Evolutionary conservation across 2,329 filamentous ascomycete genomes (phyloP).

Genomic region (Fusarium papillatum): DNA sequence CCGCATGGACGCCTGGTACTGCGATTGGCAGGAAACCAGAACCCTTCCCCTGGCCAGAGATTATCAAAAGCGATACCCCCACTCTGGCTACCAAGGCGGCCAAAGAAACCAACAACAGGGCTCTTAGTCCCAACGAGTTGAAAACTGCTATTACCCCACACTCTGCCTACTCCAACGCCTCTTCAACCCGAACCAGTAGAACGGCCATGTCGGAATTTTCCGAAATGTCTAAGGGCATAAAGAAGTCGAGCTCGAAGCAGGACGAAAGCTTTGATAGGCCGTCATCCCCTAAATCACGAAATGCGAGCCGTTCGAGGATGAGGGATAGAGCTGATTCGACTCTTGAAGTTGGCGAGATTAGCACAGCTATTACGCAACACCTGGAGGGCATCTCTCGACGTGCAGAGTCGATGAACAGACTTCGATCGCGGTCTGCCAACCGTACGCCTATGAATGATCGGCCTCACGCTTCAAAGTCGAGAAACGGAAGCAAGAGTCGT

Average conservation of each 20-base stretch:
- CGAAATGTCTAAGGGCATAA: not conserved
- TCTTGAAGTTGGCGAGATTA: not conserved
- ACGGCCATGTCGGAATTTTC: slow-evolving; percentile 1
- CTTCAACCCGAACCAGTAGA: slow-evolving; percentile 13
- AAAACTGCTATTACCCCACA: not conserved
- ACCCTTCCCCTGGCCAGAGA: slow-evolving; percentile 41
- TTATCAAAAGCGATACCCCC: slow-evolving; percentile 6
- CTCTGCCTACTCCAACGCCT: slow-evolving; percentile 14
- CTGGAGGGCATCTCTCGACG: slow-evolving; percentile 33
- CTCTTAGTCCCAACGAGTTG: not conserved
- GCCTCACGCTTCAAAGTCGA: no score
- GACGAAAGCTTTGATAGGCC: slow-evolving; percentile 34
- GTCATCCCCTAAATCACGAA: slow-evolving; percentile 52
- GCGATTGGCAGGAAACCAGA: slow-evolving; percentile 36
- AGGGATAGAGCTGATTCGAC: slow-evolving; percentile 42
- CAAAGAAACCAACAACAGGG: not conserved
- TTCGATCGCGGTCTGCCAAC: no score
- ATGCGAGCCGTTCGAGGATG: slow-evolving; percentile 47
- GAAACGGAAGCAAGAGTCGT: no score
- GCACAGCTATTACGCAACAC: slow-evolving; percentile 33
- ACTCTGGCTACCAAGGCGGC: not conserved
- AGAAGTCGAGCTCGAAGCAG: not conserved
- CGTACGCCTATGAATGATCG: no score
- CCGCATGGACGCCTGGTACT: slow-evolving; percentile 24
- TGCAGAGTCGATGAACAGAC: no score